Evolutionary conservation across 805 yeast species (phyloP).

Genomic region (Kuraishia borneana): DNA sequence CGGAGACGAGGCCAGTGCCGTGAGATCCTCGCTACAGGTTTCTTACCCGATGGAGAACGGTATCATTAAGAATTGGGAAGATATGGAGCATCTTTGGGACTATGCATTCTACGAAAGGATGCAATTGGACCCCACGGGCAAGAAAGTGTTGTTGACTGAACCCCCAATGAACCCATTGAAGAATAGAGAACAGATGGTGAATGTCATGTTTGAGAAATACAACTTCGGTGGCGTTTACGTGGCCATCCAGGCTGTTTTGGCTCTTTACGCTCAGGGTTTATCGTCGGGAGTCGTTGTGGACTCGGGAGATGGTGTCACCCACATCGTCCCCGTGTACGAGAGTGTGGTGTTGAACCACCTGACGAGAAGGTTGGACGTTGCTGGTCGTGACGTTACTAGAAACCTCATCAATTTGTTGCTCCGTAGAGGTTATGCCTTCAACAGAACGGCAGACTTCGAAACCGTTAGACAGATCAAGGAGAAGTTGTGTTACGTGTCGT

Average conservation of each 20-base stretch:
- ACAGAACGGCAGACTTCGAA: conserved; percentile 97
- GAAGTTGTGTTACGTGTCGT: conserved; percentile 88
- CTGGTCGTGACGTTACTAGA: conserved; percentile 98
- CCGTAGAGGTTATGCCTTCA: conserved; percentile 95
- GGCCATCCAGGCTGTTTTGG: conserved; percentile 96
- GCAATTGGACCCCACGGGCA: conserved; percentile 63
- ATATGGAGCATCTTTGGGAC: conserved; percentile 97
- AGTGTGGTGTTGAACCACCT: conserved; percentile 92
- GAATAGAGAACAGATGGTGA: conserved; percentile 86
- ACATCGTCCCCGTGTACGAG: conserved; percentile 96
- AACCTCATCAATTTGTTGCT: conserved; percentile 82
- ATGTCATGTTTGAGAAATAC: conserved; percentile 86
- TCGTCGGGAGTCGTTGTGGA: conserved; percentile 97
- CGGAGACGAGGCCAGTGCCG: conserved; percentile 90
- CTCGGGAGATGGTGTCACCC: conserved; percentile 98
- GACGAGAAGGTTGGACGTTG: conserved; percentile 88
- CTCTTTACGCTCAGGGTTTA: conserved; percentile 92
- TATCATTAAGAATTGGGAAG: conserved; percentile 95
- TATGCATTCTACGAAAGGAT: conserved; percentile 89
- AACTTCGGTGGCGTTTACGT: conserved; percentile 89
- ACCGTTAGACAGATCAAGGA: conserved; percentile 97
- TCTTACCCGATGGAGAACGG: conserved; percentile 99
- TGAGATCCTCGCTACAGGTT: conserved; percentile 80
- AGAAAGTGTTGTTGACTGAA: conserved; percentile 83
- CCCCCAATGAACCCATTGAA: conserved; percentile 96